Conservation (phyloP, 768 basidiomycete genomes). For the Thelephora aurantiotincta region DNA sequence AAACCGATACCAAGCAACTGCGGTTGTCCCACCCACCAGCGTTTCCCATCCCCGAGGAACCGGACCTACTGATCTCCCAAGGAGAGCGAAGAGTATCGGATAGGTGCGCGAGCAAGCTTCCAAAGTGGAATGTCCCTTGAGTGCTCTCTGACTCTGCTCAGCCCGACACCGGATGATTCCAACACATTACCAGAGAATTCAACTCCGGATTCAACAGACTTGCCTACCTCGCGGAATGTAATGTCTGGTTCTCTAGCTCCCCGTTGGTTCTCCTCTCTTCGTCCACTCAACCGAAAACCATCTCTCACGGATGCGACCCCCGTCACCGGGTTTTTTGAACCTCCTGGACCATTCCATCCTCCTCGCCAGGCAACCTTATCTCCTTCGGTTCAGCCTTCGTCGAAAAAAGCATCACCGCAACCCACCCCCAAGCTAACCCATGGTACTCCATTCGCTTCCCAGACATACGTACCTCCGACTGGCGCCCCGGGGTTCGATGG, state of each 20-base stretch:
- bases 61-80: too few relatives aligned
- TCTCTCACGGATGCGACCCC: neutral
- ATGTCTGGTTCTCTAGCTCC: neutral
- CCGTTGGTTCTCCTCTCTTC: neutral
- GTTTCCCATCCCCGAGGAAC: too few relatives aligned
- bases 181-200: neutral
- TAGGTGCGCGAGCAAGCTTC: too few relatives aligned
- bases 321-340: neutral
- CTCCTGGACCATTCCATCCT: neutral
- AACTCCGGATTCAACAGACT: too few relatives aligned
- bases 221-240: neutral
- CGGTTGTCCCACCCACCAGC: too few relatives aligned
- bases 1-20: too few relatives aligned
- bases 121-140: too few relatives aligned
- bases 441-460: conserved; percentile 35
- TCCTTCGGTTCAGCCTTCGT: neutral
- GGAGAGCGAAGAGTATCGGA: too few relatives aligned
- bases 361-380: neutral
- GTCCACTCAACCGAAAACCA: neutral
- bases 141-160: neutral
- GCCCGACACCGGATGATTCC: neutral
- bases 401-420: neutral
- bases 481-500: conserved; percentile 72
- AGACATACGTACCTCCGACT: conserved; percentile 31
- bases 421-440: conserved; percentile 18